Conservation (phyloP, 2,329 filamentous ascomycete genomes). For the Coleophoma cylindrospora region DNA sequence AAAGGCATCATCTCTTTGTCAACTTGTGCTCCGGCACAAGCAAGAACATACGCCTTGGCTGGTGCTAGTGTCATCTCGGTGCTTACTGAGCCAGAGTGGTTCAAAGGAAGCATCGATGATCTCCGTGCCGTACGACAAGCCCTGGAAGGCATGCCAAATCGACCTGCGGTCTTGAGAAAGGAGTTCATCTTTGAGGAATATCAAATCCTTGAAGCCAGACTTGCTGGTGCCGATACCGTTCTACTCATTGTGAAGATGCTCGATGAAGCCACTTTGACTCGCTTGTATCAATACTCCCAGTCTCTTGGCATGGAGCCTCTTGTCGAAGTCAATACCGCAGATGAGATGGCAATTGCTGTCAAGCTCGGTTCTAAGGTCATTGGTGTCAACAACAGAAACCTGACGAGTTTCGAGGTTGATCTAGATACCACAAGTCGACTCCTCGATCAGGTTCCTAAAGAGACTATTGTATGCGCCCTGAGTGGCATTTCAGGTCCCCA, state of each 20-base stretch:
- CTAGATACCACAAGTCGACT: conserved; percentile 85
- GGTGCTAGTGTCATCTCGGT: conserved; percentile 97
- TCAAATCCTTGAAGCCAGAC: conserved; percentile 88
- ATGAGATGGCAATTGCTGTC: conserved; percentile 87
- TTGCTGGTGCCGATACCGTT: conserved; percentile 92
- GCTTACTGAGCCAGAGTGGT: conserved; percentile 98
- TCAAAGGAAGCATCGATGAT: conserved; percentile 96
- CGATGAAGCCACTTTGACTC: conserved; percentile 64
- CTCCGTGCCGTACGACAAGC: conserved; percentile 81
- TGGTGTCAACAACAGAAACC: conserved; percentile 94
- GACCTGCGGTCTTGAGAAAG: conserved; percentile 87
- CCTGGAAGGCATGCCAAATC: conserved; percentile 84
- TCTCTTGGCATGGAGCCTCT: conserved; percentile 95
- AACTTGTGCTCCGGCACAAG: conserved; percentile 84
- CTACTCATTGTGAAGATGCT: conserved; percentile 99
- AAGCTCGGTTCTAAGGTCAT: conserved; percentile 85
- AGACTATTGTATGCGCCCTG: conserved; percentile 85
- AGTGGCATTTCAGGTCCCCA: conserved; percentile 88
- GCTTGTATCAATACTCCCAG: conserved; percentile 82
- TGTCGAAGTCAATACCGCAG: conserved; percentile 91
- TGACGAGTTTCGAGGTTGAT: conserved; percentile 96
- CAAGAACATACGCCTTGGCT: conserved; percentile 84
- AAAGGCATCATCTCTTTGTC: conserved; percentile 90
- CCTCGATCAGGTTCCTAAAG: conserved; percentile 78
- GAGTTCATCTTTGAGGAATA: conserved; percentile 99